Percentiles rank a stretch among this genome's conserved stretches.
Evolutionary conservation across 75 land plant genomes (phyloP).

Genomic region (Larix kaempferi): DNA sequence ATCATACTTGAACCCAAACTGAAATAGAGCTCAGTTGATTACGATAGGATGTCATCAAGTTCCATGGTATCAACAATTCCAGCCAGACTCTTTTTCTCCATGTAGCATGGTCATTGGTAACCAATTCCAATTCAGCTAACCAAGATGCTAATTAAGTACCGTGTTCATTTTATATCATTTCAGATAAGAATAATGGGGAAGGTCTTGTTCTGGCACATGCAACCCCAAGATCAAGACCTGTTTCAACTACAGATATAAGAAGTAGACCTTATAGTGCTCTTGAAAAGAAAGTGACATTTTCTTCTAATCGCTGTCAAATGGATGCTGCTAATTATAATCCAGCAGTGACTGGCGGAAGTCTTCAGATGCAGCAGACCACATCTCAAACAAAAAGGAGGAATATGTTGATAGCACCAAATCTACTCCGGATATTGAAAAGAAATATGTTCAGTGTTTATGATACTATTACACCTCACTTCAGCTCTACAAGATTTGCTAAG

Average conservation of each 20-base stretch:
- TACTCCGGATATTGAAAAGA: constrained; percentile 93
- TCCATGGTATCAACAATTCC: background rate
- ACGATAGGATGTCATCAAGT: background rate
- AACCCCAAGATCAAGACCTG: background rate
- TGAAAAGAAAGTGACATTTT: constrained; percentile 3
- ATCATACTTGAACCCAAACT: no score
- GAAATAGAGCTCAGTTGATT: no score
- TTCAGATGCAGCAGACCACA: background rate
- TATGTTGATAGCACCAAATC: constrained; percentile 24
- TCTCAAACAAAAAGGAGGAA: background rate
- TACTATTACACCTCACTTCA: constrained; percentile 97
- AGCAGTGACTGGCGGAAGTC: background rate
- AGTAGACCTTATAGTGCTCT: background rate
- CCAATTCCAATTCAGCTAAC: background rate
- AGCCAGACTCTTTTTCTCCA: background rate
- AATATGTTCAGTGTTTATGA: constrained; percentile 87
- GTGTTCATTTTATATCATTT: background rate
- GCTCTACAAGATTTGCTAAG: constrained; percentile 93
- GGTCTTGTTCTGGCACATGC: background rate
- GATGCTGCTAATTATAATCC: background rate
- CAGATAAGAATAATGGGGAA: background rate
- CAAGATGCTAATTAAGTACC: background rate
- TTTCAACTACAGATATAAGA: background rate
- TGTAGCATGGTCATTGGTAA: constrained; percentile 3
- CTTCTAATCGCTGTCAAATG: constrained; percentile 1